phyloP scores from a whole-genome alignment of 495 filamentous ascomycete genomes.

The Talaromyces adpressus region DNA sequence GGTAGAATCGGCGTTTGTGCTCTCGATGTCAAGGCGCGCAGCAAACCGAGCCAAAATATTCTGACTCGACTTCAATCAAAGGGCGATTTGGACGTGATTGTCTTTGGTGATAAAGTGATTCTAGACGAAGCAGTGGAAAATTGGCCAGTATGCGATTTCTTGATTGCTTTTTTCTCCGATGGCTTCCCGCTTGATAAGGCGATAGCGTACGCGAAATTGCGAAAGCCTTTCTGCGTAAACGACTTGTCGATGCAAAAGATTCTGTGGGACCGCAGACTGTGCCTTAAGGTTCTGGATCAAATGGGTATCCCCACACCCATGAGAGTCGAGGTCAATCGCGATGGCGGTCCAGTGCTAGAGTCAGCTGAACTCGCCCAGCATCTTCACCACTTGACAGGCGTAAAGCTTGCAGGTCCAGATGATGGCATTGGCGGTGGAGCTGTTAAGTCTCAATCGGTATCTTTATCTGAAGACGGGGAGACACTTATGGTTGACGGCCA shows the following conservation, averaged over 20 bases:
- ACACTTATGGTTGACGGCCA: constrained; percentile 80
- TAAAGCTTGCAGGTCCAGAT: constrained; percentile 68
- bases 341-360: constrained; percentile 78
- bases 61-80: constrained; percentile 83
- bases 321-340: constrained; percentile 87
- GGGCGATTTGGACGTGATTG: constrained; percentile 88
- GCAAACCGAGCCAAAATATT: constrained; percentile 93
- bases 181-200: constrained; percentile 97
- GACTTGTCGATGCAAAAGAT: constrained; percentile 98
- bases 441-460: constrained; percentile 54
- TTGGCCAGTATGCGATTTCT: constrained; percentile 70
- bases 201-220: constrained; percentile 82
- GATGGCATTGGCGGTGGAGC: constrained; percentile 63
- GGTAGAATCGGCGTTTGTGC: constrained; percentile 89
- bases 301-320: constrained; percentile 84
- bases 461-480: constrained; percentile 80
- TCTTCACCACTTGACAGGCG: constrained; percentile 69
- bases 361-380: constrained; percentile 71
- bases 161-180: constrained; percentile 97
- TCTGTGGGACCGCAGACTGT: constrained; percentile 90
- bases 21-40: constrained; percentile 89
- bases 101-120: constrained; percentile 98
- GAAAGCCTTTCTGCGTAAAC: constrained; percentile 96
- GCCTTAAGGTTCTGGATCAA: constrained; percentile 77
- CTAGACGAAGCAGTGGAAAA: constrained; percentile 76